Percentiles rank a stretch among this genome's conserved stretches.
phyloP scores from a whole-genome alignment of 805 yeast genomes.

The Nadsonia fulvescens region DNA sequence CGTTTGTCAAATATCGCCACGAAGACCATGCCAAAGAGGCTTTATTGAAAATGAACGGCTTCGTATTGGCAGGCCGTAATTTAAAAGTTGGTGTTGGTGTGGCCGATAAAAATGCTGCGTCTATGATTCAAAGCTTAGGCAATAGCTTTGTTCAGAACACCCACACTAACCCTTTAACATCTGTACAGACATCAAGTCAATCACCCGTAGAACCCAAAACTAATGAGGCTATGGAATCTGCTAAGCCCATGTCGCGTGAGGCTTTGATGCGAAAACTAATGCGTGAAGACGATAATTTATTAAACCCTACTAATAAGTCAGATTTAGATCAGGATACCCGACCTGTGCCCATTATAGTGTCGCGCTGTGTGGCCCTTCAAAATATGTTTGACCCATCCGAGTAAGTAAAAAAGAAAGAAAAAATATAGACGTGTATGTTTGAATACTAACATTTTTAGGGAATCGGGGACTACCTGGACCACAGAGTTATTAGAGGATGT shows the following conservation, averaged over 20 bases:
- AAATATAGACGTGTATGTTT: too few species aligned
- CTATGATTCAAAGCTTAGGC: constrained; percentile 2
- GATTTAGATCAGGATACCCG: too few species aligned
- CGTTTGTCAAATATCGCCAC: constrained; percentile 40
- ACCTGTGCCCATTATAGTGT: too few species aligned
- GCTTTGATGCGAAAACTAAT: too few species aligned
- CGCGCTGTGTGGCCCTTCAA: constrained; percentile 1
- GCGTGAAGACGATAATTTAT: too few species aligned
- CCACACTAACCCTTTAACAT: constrained; percentile 3
- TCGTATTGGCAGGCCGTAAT: constrained; percentile 16
- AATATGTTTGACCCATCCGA: constrained; percentile 5
- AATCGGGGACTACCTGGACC: constrained; percentile 17
- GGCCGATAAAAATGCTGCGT: constrained; percentile 4
- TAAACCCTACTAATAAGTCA: too few species aligned
- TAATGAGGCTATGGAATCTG: background rate
- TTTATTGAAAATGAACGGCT: constrained; percentile 15
- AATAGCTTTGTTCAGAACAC: constrained; percentile 3
- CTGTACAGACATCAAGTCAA: constrained; percentile 1
- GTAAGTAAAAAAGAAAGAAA: constrained; percentile 1
- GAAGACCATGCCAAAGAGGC: constrained; percentile 12
- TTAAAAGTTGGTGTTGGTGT: constrained; percentile 14
- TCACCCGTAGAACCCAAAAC: constrained; percentile 1
- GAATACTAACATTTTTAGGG: constrained; percentile 11
- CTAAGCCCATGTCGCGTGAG: constrained; percentile 1
- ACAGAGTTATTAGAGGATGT: constrained; percentile 20